A percentile compares a stretch with the other conserved stretches of the same genome.
These are phyloP conservation scores for Prunus dulcis DNA, from an alignment of 306 rosid genomes.

Conservation along the genomic window DNA sequence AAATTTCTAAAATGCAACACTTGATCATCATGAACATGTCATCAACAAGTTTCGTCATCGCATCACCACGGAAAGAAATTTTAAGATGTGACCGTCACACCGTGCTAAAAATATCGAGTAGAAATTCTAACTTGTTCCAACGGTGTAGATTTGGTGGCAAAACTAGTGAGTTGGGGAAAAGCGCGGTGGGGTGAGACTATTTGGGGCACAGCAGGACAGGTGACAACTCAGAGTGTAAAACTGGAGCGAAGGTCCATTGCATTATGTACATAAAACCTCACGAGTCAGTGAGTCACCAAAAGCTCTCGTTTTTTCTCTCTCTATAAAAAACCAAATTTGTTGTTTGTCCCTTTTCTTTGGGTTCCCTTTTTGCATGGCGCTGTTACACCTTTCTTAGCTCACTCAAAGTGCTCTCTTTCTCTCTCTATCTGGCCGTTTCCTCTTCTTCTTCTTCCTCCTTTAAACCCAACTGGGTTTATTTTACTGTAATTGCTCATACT, in stretches of 20 bases:
- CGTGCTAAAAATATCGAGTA: too few species aligned
- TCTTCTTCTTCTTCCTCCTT: background rate
- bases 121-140: too few species aligned
- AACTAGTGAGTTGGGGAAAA: background rate
- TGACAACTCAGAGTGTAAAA: background rate
- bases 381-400: conserved; percentile 38
- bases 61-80: too few species aligned
- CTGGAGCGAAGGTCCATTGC: background rate
- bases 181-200: background rate
- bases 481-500: background rate
- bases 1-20: too few species aligned
- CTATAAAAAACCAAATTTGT: conserved; percentile 15
- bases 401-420: background rate
- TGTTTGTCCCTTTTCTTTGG: conserved; percentile 16
- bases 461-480: background rate
- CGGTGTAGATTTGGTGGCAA: background rate
- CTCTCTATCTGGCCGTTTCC: conserved; percentile 2
- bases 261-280: background rate
- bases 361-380: conserved; percentile 53
- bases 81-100: too few species aligned
- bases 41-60: too few species aligned
- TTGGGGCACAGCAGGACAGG: background rate
- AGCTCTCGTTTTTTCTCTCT: background rate
- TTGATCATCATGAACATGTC: too few species aligned
- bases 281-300: background rate